Evolutionary conservation across 208 protist species (phyloP).

Genomic region (Borovskyia barvae): DNA sequence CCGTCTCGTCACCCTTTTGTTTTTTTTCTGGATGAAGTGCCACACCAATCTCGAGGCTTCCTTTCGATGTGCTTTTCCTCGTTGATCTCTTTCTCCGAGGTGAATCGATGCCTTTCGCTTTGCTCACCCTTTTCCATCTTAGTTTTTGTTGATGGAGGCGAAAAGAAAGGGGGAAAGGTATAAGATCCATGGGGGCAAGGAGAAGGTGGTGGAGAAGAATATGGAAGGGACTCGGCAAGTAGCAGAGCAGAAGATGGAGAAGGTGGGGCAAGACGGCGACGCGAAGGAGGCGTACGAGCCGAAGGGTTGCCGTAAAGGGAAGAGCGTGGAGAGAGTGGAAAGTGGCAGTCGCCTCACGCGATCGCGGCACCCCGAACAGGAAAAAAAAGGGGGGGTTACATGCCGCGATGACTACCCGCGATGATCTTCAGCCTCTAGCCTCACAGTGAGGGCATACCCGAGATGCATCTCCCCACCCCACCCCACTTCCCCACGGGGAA

Average conservation of each 20-base stretch:
- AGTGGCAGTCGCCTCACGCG: too few relatives aligned
- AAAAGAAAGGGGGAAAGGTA: constrained; percentile 1
- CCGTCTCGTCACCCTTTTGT: not conserved
- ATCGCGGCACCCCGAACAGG: too few relatives aligned
- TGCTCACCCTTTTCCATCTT: not conserved
- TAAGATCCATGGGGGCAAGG: not conserved
- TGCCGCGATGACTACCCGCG: too few relatives aligned
- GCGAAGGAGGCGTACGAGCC: not conserved
- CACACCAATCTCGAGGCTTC: not conserved
- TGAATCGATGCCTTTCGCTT: constrained; percentile 1
- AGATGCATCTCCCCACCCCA: too few relatives aligned
- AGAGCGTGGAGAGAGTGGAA: too few relatives aligned
- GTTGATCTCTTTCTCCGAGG: not conserved
- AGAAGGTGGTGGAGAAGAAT: not conserved
- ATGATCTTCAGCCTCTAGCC: too few relatives aligned
- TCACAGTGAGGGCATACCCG: too few relatives aligned
- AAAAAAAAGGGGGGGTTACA: too few relatives aligned
- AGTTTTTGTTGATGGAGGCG: not conserved
- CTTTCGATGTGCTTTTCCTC: not conserved
- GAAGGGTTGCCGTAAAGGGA: too few relatives aligned
- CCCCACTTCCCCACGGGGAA: too few relatives aligned
- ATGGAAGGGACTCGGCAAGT: not conserved
- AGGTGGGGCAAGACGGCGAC: not conserved
- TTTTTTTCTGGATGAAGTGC: not conserved
- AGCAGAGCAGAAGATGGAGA: not conserved